Evolutionary conservation across 768 basidiomycete species (phyloP), one percentile per base, ranked within the genome.

Genomic region (Mycena amicta): DNA sequence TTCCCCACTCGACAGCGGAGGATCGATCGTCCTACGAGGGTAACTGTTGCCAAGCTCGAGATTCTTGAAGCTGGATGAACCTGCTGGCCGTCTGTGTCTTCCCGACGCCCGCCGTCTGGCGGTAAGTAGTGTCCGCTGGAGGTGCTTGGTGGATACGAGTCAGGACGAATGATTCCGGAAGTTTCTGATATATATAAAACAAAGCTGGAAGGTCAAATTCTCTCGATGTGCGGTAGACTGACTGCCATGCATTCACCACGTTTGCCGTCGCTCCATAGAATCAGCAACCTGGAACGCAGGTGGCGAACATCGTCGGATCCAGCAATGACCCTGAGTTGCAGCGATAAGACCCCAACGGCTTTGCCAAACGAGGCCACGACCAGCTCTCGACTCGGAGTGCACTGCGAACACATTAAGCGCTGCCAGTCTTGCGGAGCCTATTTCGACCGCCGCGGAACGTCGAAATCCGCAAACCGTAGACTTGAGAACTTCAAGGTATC

Each of bases 261-360:
- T 99, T 96, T 5, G 89, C 91, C 66, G 88, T 86, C 15, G 93
- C 90, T 8, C 93, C 95, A 67, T 94, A 95, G 74, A 68, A 98
- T 84, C 66, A 92, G 91, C 30, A n/a, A n/a, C n/a, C n/a, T n/a
- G n/a, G n/a, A n/a, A n/a, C 95, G 80, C 51, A 93, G 85, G 72
- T 92, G 95, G 18, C 95, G 85, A n/a, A 87, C 82, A 72, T 97
- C 93, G 57, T 92, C 90, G 37, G 82, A 78, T 20, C 82, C 80
- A 16, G 85, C 83, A 3, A 91, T 75, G n/a, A 87, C 84, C 70
- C n/a, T n/a, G n/a, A n/a, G n/a, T n/a, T n/a, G n/a, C n/a, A n/a
- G 74, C 33, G 84, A 75, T 37, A 98, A 77, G 47, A 95, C 90
- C 2, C 86, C 84, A 27, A 96, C 83, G n/a, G 93, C 92, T 73